Evolutionary conservation across 805 yeast species (phyloP).

Genomic region (Spathaspora girioi): DNA sequence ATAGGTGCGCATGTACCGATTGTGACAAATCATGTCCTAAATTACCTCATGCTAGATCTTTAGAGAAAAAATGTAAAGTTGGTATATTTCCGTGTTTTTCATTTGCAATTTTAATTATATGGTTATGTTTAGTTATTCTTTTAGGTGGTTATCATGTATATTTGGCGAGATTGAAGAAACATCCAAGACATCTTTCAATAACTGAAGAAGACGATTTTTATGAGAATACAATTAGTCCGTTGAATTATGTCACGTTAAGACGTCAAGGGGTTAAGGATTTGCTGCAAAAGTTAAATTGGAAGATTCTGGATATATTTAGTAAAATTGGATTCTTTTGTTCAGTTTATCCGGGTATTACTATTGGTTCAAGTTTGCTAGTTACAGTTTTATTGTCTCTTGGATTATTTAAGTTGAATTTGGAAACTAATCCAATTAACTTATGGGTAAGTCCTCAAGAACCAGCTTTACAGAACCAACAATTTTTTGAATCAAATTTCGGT

Average conservation of each 20-base stretch:
- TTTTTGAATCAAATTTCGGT: constrained; percentile 79
- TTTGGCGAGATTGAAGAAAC: constrained; percentile 16
- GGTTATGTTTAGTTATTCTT: constrained; percentile 33
- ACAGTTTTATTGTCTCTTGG: constrained; percentile 51
- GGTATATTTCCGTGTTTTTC: constrained; percentile 74
- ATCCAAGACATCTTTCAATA: not conserved
- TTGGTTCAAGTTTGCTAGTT: constrained; percentile 22
- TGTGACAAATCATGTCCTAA: constrained; percentile 79
- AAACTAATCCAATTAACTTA: constrained; percentile 73
- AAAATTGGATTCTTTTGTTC: constrained; percentile 59
- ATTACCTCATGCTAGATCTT: constrained; percentile 44
- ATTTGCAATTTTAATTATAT: constrained; percentile 52
- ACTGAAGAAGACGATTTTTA: constrained; percentile 9
- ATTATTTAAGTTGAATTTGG: constrained; percentile 51
- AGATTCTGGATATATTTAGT: constrained; percentile 36
- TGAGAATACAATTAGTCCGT: constrained; percentile 15
- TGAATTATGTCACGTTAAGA: constrained; percentile 9
- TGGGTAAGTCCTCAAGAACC: constrained; percentile 86
- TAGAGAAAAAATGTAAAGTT: constrained; percentile 45
- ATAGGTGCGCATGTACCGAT: constrained; percentile 86
- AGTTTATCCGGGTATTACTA: constrained; percentile 43
- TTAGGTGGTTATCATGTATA: constrained; percentile 41
- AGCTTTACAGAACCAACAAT: constrained; percentile 62
- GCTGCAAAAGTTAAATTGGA: constrained; percentile 1
- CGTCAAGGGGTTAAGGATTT: constrained; percentile 4